Percentiles rank a stretch among this genome's conserved stretches.
These are phyloP conservation scores for Miscanthus lutarioriparius DNA, from an alignment of 176 grass and related monocot species.

Conservation along the genomic window DNA sequence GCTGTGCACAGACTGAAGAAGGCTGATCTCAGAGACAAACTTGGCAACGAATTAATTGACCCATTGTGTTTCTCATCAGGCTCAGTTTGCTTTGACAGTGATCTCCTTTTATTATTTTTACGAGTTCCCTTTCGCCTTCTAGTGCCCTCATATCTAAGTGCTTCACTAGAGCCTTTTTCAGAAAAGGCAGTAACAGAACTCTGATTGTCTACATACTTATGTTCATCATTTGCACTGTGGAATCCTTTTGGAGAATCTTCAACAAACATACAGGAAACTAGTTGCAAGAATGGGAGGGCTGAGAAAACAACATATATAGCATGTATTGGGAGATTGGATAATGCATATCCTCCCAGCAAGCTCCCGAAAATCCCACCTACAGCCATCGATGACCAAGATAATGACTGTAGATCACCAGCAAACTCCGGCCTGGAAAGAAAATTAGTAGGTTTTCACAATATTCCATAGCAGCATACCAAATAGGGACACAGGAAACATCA, in stretches of 20 bases:
- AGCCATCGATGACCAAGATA: constrained; percentile 83
- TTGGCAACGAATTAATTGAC: constrained; percentile 18
- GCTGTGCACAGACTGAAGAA: constrained; percentile 49
- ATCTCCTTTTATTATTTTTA: constrained; percentile 53
- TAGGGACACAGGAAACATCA: constrained; percentile 10
- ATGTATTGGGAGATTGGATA: constrained; percentile 66
- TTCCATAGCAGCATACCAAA: neutral
- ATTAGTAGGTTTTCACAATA: constrained; percentile 12
- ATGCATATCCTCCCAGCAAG: constrained; percentile 74
- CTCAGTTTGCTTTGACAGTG: constrained; percentile 29
- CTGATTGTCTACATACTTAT: constrained; percentile 32
- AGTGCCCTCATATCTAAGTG: constrained; percentile 31
- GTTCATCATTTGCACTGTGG: constrained; percentile 2
- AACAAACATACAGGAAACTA: constrained; percentile 67
- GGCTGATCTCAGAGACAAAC: constrained; percentile 58
- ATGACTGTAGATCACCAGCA: constrained; percentile 78
- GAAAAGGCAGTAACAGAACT: constrained; percentile 12
- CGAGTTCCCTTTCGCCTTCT: constrained; percentile 42
- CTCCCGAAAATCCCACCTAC: constrained; percentile 73
- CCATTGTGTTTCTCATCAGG: constrained; percentile 27
- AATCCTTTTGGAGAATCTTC: constrained; percentile 50
- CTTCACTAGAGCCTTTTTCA: constrained; percentile 29
- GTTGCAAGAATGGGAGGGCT: constrained; percentile 58
- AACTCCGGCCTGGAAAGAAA: constrained; percentile 61
- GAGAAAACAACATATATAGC: constrained; percentile 69